phyloP scores from a whole-genome alignment of 2,329 filamentous ascomycete species.

The Neocucurbitaria cava region DNA sequence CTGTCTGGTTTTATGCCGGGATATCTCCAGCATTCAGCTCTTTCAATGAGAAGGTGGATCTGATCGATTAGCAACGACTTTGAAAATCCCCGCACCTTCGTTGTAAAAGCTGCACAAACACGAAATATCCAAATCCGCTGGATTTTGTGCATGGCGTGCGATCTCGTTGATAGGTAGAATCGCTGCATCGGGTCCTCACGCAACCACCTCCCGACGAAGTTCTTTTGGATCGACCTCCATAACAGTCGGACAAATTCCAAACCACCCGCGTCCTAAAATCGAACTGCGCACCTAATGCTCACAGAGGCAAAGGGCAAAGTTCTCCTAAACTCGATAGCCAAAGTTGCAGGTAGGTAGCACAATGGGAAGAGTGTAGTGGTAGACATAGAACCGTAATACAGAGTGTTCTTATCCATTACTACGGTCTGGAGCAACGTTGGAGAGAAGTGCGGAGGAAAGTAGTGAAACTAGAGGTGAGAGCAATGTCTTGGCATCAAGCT shows the following conservation, averaged over 20 bases:
- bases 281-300: neutral
- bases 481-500: conserved; percentile 26
- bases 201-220: too few species aligned
- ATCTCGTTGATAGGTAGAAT: too few species aligned
- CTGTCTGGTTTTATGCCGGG: too few species aligned
- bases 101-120: neutral
- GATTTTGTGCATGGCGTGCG: neutral
- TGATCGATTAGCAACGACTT: too few species aligned
- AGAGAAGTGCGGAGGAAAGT: neutral
- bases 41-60: too few species aligned
- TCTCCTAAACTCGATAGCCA: neutral
- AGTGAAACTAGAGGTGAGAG: neutral
- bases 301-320: neutral
- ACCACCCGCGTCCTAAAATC: neutral
- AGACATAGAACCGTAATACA: neutral
- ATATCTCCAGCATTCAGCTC: too few species aligned
- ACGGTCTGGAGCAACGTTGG: neutral
- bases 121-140: neutral
- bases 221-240: too few species aligned
- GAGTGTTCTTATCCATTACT: neutral
- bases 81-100: too few species aligned
- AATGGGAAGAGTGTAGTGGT: too few species aligned
- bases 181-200: neutral
- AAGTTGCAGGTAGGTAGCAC: neutral
- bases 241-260: too few species aligned